phyloP scores from a whole-genome alignment of 1,284 basidiomycete genomes.

The Fomitiporia mediterranea region DNA sequence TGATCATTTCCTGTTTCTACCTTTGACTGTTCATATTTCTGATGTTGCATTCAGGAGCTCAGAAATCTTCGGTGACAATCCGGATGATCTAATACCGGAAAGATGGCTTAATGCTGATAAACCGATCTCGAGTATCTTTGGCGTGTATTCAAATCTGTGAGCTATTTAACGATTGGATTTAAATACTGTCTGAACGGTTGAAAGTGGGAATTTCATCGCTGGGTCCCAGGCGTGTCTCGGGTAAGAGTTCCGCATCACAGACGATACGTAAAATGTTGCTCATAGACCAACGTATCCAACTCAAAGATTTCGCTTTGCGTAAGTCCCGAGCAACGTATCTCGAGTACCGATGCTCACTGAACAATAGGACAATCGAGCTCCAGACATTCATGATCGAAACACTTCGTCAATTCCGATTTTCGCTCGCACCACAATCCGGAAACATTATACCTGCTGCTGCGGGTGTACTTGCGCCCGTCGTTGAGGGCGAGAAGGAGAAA shows the following conservation, averaged over 20 bases:
- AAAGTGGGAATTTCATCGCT: slow-evolving; percentile 26
- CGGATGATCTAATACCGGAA: slow-evolving; percentile 47
- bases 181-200: slow-evolving; percentile 19
- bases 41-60: slow-evolving; percentile 33
- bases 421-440: slow-evolving; percentile 36
- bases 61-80: slow-evolving; percentile 49
- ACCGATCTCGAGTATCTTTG: slow-evolving; percentile 42
- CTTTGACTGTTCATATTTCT: background rate
- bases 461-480: slow-evolving; percentile 49
- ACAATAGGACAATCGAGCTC: slow-evolving; percentile 34
- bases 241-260: background rate
- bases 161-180: slow-evolving; percentile 15
- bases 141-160: slow-evolving; percentile 49
- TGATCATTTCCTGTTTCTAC: slow-evolving; percentile 1
- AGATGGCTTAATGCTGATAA: slow-evolving; percentile 43
- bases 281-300: slow-evolving; percentile 48
- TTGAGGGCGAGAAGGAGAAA: slow-evolving; percentile 44
- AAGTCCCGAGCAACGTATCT: slow-evolving; percentile 10
- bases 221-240: background rate
- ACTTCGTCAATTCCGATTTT: slow-evolving; percentile 49
- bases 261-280: slow-evolving; percentile 44
- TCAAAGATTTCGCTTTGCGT: slow-evolving; percentile 47
- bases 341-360: background rate
- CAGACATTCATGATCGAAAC: slow-evolving; percentile 44
- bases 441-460: slow-evolving; percentile 46